A percentile compares a stretch with the other conserved stretches of the same genome.
phyloP scores from a whole-genome alignment of 1,284 basidiomycete species.

The Caloboletus firmus region DNA sequence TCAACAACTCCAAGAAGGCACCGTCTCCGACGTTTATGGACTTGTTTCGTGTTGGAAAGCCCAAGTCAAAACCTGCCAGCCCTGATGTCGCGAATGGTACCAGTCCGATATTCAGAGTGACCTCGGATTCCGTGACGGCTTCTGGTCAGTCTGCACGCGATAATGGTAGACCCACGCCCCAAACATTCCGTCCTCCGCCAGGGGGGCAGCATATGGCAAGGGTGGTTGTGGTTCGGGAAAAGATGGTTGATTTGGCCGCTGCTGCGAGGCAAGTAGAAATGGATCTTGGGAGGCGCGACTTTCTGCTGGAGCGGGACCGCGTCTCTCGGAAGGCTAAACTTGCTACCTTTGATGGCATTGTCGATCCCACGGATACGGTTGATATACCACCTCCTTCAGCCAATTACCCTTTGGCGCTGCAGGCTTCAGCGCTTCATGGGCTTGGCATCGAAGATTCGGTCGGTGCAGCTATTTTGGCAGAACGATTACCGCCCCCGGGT shows the following conservation, averaged over 20 bases:
- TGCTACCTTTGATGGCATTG: conserved; percentile 49
- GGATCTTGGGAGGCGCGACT: conserved; percentile 58
- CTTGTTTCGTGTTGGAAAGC: conserved; percentile 64
- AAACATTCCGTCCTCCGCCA: conserved; percentile 39
- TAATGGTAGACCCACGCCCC: conserved; percentile 42
- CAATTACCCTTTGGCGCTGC: conserved; percentile 68
- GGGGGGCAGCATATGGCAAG: conserved; percentile 45
- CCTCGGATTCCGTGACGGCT: conserved; percentile 57
- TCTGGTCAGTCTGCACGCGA: conserved; percentile 41
- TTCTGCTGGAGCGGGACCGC: conserved; percentile 36
- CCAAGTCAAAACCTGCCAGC: conserved; percentile 60
- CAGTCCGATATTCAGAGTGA: conserved; percentile 56
- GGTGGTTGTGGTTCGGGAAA: conserved; percentile 78
- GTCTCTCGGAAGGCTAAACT: conserved; percentile 27
- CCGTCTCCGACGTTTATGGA: conserved; percentile 64
- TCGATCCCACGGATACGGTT: conserved; percentile 80
- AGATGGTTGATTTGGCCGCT: conserved; percentile 62
- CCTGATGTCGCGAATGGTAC: conserved; percentile 46
- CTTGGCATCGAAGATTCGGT: conserved; percentile 69
- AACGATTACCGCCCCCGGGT: conserved; percentile 61
- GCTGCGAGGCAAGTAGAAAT: conserved; percentile 73
- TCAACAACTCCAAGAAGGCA: conserved; percentile 42
- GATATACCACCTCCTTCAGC: conserved; percentile 67
- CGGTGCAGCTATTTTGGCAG: conserved; percentile 69
- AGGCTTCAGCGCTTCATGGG: conserved; percentile 66